Conservation (phyloP, 176 grass and related monocot genomes). For the Themeda triandra region DNA sequence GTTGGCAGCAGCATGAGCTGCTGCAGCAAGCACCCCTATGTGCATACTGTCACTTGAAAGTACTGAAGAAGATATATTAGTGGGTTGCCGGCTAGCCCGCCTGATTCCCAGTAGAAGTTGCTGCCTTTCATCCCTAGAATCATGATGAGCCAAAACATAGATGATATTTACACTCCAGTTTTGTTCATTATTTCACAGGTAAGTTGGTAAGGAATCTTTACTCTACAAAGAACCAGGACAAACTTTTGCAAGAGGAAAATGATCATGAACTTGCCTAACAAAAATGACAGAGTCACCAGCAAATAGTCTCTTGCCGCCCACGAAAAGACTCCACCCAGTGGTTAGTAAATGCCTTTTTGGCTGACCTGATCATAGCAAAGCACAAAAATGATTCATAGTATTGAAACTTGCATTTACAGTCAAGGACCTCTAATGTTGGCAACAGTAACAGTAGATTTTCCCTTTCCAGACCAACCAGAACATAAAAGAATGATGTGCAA, state of each 20-base stretch:
- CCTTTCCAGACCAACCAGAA: neutral
- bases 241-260: slow-evolving; percentile 4
- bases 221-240: neutral
- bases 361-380: slow-evolving; percentile 64
- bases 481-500: neutral
- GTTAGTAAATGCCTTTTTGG: slow-evolving; percentile 96
- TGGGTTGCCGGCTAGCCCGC: slow-evolving; percentile 80
- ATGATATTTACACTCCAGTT: slow-evolving; percentile 4
- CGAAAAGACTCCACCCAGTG: slow-evolving; percentile 96
- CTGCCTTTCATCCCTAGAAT: slow-evolving; percentile 87
- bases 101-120: slow-evolving; percentile 93
- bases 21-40: slow-evolving; percentile 96
- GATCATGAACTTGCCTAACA: slow-evolving; percentile 61
- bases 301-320: slow-evolving; percentile 93
- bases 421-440: neutral
- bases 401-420: slow-evolving; percentile 11
- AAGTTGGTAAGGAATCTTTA: neutral
- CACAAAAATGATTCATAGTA: slow-evolving; percentile 2
- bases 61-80: slow-evolving; percentile 92
- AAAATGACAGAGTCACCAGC: slow-evolving; percentile 98
- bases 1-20: slow-evolving; percentile 97
- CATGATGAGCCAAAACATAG: slow-evolving; percentile 9
- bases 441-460: neutral
- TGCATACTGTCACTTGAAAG: slow-evolving; percentile 99
- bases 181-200: neutral